Conservation (phyloP, 2,329 filamentous ascomycete genomes). For the Hortaea werneckii region DNA sequence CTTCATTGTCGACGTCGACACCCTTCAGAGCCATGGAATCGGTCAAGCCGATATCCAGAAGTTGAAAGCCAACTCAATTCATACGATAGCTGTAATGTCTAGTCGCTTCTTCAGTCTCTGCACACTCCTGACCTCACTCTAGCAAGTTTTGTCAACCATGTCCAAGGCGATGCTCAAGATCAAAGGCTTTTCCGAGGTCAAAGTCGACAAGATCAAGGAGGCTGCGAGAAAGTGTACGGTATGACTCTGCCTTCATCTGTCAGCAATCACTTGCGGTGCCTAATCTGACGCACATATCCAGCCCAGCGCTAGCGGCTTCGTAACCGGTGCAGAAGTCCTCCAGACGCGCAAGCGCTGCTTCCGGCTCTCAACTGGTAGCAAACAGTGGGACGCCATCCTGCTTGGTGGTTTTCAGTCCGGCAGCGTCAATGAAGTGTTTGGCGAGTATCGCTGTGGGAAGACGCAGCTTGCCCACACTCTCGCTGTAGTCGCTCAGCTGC, state of each 20-base stretch:
- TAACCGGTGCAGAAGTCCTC: constrained; percentile 55
- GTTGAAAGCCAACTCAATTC: constrained; percentile 52
- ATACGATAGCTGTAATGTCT: constrained; percentile 48
- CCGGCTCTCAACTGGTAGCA: constrained; percentile 59
- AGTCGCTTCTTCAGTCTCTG: constrained; percentile 6
- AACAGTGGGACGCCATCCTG: constrained; percentile 55
- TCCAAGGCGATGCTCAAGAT: constrained; percentile 53
- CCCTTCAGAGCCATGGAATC: constrained; percentile 57
- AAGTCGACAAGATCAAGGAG: constrained; percentile 62
- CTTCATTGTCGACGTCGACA: constrained; percentile 57
- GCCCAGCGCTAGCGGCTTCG: constrained; percentile 51
- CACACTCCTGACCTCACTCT: background rate
- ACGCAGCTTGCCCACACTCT: constrained; percentile 61
- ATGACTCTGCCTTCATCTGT: constrained; percentile 7
- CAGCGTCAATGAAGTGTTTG: constrained; percentile 57
- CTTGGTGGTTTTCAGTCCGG: constrained; percentile 59
- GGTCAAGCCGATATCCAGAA: constrained; percentile 56
- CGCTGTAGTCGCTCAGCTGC: constrained; percentile 51
- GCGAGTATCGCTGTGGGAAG: constrained; percentile 57
- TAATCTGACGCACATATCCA: constrained; percentile 19
- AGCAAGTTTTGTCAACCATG: constrained; percentile 52
- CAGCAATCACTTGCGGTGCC: no score
- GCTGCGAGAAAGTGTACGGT: constrained; percentile 53
- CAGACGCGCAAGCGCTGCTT: constrained; percentile 54
- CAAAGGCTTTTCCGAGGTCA: constrained; percentile 60